Evolutionary conservation across 192 early-diverging fungal species (phyloP).

Genomic region (Umbelopsis vinacea): DNA sequence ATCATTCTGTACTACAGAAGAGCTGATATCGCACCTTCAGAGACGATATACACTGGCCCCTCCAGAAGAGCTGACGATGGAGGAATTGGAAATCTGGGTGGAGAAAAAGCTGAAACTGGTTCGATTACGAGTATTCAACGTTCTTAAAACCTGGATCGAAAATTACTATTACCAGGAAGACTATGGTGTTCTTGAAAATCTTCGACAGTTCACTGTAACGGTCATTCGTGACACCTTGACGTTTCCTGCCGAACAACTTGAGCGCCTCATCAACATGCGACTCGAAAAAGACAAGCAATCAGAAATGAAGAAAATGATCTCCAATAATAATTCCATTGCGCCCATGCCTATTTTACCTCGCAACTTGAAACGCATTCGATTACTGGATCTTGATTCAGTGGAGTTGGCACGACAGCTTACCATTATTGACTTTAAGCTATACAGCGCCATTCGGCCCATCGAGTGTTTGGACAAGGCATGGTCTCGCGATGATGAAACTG

Average conservation of each 20-base stretch:
- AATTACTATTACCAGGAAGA: conserved; percentile 80
- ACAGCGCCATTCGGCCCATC: conserved; percentile 80
- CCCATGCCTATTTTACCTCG: conserved; percentile 85
- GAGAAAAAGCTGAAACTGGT: conserved; percentile 90
- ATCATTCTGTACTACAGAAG: conserved; percentile 83
- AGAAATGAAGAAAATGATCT: conserved; percentile 62
- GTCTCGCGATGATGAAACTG: conserved; percentile 61
- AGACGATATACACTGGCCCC: conserved; percentile 80
- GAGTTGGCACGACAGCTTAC: conserved; percentile 96
- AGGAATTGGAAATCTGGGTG: conserved; percentile 81
- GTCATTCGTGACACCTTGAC: conserved; percentile 75
- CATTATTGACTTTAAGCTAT: conserved; percentile 80
- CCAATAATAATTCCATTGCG: conserved; percentile 61
- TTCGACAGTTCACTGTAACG: conserved; percentile 74
- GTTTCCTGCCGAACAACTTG: conserved; percentile 72
- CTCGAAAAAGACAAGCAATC: conserved; percentile 54
- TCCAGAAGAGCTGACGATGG: conserved; percentile 64
- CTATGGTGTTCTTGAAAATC: conserved; percentile 72
- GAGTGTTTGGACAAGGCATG: conserved; percentile 93
- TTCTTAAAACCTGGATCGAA: conserved; percentile 96
- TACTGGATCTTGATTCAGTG: conserved; percentile 90
- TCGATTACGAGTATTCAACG: conserved; percentile 88
- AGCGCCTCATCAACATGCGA: conserved; percentile 78
- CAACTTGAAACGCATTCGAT: conserved; percentile 72
- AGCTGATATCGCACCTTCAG: conserved; percentile 78